A percentile compares a stretch with the other conserved stretches of the same genome.
phyloP scores from a whole-genome alignment of 164 flowering plant species.

The Annona cherimola region DNA sequence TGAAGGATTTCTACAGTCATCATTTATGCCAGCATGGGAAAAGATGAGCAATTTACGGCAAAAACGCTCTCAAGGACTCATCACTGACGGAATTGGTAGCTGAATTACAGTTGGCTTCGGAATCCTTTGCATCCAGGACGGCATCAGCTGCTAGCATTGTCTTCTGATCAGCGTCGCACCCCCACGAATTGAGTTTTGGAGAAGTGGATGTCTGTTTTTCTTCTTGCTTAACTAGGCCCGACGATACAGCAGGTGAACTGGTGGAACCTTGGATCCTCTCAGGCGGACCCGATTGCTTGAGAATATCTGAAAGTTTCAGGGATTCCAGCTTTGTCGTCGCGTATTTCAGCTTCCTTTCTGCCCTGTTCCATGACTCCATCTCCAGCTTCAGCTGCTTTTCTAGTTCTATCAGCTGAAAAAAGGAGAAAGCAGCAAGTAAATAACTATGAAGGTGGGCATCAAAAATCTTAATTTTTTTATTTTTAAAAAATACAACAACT shows the following conservation, averaged over 20 bases:
- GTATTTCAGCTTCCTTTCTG: conserved; percentile 59
- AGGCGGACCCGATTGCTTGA: conserved; percentile 21
- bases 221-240: conserved; percentile 15
- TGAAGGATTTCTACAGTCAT: not conserved
- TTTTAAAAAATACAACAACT: not conserved
- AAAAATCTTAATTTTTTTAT: not conserved
- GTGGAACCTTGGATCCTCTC: conserved; percentile 20
- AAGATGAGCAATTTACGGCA: conserved; percentile 11
- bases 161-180: conserved; percentile 1
- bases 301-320: conserved; percentile 29
- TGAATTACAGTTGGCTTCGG: conserved; percentile 10
- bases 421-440: not conserved
- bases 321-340: conserved; percentile 51
- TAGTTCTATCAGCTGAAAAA: conserved; percentile 46
- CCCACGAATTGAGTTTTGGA: not conserved
- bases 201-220: conserved; percentile 19
- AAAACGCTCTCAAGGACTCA: conserved; percentile 11
- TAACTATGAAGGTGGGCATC: not conserved
- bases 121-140: not conserved
- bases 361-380: conserved; percentile 44
- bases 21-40: not conserved
- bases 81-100: conserved; percentile 5
- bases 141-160: not conserved
- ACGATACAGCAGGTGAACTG: conserved; percentile 26
- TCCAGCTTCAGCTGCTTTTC: conserved; percentile 51